These are phyloP conservation scores for Kwoniella bestiolae DNA, from an alignment of 768 basidiomycete genomes.

Conservation along the genomic window DNA sequence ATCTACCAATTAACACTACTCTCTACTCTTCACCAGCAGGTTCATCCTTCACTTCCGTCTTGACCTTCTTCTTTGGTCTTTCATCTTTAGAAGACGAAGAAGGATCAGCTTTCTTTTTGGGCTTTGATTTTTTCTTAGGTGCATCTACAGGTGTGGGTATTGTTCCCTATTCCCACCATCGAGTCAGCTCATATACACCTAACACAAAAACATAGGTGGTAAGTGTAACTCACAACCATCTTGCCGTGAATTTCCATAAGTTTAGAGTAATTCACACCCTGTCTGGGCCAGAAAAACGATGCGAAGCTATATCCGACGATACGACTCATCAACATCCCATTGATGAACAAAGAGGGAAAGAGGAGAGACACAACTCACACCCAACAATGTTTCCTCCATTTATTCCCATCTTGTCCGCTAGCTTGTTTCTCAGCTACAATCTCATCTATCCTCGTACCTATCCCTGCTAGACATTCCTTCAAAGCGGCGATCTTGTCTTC, in stretches of 20 bases:
- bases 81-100: too few species aligned
- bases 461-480: slow-evolving; percentile 91
- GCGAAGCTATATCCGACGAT: slow-evolving; percentile 68
- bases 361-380: slow-evolving; percentile 82
- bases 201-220: too few species aligned
- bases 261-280: slow-evolving; percentile 84
- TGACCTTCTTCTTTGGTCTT: slow-evolving; percentile 31
- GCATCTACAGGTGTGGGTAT: slow-evolving; percentile 7
- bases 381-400: slow-evolving; percentile 95
- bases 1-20: too few species aligned
- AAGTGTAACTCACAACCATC: slow-evolving; percentile 68
- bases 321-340: not conserved
- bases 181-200: too few species aligned
- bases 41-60: slow-evolving; percentile 21
- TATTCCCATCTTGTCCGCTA: slow-evolving; percentile 77
- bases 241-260: slow-evolving; percentile 94
- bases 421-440: slow-evolving; percentile 77
- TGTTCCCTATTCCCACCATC: too few species aligned
- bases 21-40: not conserved
- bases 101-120: slow-evolving; percentile 31
- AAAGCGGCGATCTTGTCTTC: slow-evolving; percentile 95
- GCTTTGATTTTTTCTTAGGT: slow-evolving; percentile 35
- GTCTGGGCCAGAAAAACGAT: slow-evolving; percentile 95
- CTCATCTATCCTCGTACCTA: slow-evolving; percentile 85
- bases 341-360: slow-evolving; percentile 7